A percentile compares a stretch with the other conserved stretches of the same genome.
Evolutionary conservation across 2,329 filamentous ascomycete species (phyloP).

Genomic region (Xylariales sp.): DNA sequence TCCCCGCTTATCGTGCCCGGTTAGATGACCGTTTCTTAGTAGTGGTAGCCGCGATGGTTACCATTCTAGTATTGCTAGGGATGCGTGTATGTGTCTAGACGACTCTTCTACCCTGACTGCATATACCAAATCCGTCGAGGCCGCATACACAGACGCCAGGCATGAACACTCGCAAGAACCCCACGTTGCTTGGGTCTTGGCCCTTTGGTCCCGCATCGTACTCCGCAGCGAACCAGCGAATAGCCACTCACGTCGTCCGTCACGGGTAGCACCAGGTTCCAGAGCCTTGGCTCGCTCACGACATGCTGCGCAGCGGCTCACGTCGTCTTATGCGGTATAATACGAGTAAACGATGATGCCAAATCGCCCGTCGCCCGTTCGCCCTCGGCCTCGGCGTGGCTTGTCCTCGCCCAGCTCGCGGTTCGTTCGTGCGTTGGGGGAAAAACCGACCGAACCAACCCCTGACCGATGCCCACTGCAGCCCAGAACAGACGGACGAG

Average conservation of each 20-base stretch:
- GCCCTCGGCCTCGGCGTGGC: conserved; percentile 9
- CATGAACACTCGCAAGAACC: conserved; percentile 17
- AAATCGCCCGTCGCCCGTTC: not conserved
- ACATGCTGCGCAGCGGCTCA: conserved; percentile 28
- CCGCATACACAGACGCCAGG: conserved; percentile 3
- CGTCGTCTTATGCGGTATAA: conserved; percentile 12
- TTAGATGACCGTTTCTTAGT: conserved; percentile 13
- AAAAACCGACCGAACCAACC: not conserved
- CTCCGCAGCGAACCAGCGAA: conserved; percentile 20
- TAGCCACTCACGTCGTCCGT: conserved; percentile 16
- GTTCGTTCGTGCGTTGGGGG: not conserved
- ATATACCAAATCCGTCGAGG: conserved; percentile 4
- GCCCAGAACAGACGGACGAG: not conserved
- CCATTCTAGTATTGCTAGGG: conserved; percentile 2
- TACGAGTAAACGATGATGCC: not conserved
- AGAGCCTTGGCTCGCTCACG: conserved; percentile 34
- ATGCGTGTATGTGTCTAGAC: conserved; percentile 20
- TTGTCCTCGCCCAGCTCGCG: not conserved
- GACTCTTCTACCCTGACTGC: conserved; percentile 4
- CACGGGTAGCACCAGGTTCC: conserved; percentile 9
- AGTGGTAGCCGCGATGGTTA: not conserved
- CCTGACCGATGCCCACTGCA: not conserved
- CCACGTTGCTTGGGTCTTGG: conserved; percentile 12
- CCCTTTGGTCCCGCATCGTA: conserved; percentile 11
- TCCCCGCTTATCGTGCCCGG: conserved; percentile 18